phyloP scores from a whole-genome alignment of 768 basidiomycete genomes.

The Phylloporus arenicola region DNA sequence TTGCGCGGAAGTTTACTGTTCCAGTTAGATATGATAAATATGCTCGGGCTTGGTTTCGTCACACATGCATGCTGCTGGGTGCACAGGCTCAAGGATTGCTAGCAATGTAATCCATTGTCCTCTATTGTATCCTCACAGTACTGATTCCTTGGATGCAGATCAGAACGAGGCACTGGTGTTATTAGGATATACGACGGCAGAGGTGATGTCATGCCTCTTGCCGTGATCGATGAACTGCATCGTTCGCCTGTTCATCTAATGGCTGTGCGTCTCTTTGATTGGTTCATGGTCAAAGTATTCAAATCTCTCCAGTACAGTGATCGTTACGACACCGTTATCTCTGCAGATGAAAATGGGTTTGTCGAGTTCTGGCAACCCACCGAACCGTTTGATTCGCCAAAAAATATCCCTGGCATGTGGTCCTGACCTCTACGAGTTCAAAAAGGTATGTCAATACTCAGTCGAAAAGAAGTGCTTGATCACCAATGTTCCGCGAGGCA shows the following conservation, averaged over 20 bases:
- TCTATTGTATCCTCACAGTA: background rate
- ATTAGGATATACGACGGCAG: constrained; percentile 92
- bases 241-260: constrained; percentile 88
- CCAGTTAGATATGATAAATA: constrained; percentile 92
- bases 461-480: too few species aligned
- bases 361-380: constrained; percentile 81
- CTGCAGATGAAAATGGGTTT: too few species aligned
- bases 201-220: constrained; percentile 73
- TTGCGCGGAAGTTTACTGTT: background rate
- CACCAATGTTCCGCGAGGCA: too few species aligned
- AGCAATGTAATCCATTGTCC: constrained; percentile 64
- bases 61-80: constrained; percentile 96
- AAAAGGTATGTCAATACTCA: constrained; percentile 63
- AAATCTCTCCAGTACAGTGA: too few species aligned
- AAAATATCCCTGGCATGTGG: constrained; percentile 77
- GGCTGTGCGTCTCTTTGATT: constrained; percentile 49
- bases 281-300: background rate
- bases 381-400: constrained; percentile 84
- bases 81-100: constrained; percentile 81
- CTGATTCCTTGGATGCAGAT: too few species aligned
- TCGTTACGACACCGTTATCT: too few species aligned
- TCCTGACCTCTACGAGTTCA: constrained; percentile 95
- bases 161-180: too few species aligned
- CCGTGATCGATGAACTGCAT: constrained; percentile 75
- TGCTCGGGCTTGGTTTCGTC: constrained; percentile 80